Conservation (phyloP, 202 grass and related monocot species). For the Setaria italica region DNA sequence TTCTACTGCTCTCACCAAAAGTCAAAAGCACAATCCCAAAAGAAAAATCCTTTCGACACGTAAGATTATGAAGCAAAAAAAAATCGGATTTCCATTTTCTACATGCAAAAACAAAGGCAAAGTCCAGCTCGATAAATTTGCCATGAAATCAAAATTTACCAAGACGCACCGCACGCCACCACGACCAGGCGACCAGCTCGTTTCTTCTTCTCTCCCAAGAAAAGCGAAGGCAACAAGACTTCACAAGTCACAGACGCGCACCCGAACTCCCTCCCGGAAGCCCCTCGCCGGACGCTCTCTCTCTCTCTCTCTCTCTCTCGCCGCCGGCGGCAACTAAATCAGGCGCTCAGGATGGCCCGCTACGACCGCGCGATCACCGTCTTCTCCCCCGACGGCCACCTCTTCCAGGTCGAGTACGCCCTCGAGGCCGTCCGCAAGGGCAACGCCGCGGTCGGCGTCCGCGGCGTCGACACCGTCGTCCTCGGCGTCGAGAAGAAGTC, state of each 20-base stretch:
- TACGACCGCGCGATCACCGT: slow-evolving; percentile 96
- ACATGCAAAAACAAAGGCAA: no score
- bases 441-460: slow-evolving; percentile 96
- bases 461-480: slow-evolving; percentile 87
- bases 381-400: slow-evolving; percentile 87
- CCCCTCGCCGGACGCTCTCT: no score
- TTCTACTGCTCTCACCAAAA: no score
- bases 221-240: neutral
- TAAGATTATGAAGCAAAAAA: no score
- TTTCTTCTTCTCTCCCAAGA: slow-evolving; percentile 23
- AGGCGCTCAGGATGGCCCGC: slow-evolving; percentile 64
- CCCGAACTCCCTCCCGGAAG: slow-evolving; percentile 7
- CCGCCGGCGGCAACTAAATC: slow-evolving; percentile 23
- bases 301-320: neutral
- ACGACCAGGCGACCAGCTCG: neutral
- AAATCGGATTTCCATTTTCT: no score
- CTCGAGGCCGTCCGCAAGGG: slow-evolving; percentile 97
- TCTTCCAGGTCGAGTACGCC: slow-evolving; percentile 97
- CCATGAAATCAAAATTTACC: no score
- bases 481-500: slow-evolving; percentile 99
- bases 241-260: neutral
- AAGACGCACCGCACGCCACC: no score
- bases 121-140: no score
- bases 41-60: no score
- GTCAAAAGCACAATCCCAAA: no score